Percentiles rank a stretch among this genome's conserved stretches.
Conservation (phyloP, 768 basidiomycete genomes). For the Termitomyces sp. region DNA sequence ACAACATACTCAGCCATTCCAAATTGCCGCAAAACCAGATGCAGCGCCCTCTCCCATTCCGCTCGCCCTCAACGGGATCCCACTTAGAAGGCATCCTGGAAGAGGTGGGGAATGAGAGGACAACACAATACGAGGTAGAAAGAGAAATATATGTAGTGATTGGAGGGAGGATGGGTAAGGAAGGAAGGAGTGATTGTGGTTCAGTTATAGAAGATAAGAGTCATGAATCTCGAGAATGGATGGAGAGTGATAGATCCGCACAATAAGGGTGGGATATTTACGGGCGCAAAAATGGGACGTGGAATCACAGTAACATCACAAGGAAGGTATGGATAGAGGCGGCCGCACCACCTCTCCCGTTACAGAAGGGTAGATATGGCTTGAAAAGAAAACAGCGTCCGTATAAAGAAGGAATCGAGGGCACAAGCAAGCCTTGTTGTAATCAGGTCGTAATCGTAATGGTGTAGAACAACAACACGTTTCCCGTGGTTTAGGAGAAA, state of each 20-base stretch:
- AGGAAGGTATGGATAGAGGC: slow-evolving; percentile 17
- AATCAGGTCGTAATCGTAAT: slow-evolving; percentile 15
- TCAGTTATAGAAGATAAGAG: slow-evolving; percentile 7
- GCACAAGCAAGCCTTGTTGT: slow-evolving; percentile 22
- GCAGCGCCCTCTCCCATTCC: slow-evolving; percentile 70
- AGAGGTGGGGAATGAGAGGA: slow-evolving; percentile 68
- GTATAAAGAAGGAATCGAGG: slow-evolving; percentile 40
- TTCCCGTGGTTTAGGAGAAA: slow-evolving; percentile 6
- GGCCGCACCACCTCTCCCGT: slow-evolving; percentile 10
- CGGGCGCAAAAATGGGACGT: slow-evolving; percentile 24
- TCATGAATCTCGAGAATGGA: slow-evolving; percentile 16
- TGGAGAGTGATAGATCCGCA: slow-evolving; percentile 9
- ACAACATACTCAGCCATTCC: slow-evolving; percentile 12
- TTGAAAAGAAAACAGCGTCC: slow-evolving; percentile 77
- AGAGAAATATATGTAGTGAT: slow-evolving; percentile 9
- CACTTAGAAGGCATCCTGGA: slow-evolving; percentile 20
- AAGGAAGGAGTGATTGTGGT: slow-evolving; percentile 12
- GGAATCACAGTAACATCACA: slow-evolving; percentile 15
- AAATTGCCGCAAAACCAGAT: slow-evolving; percentile 25
- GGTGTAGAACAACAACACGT: slow-evolving; percentile 20
- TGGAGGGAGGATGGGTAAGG: slow-evolving; percentile 11
- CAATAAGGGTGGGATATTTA: slow-evolving; percentile 15
- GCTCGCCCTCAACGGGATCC: slow-evolving; percentile 47
- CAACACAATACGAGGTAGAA: slow-evolving; percentile 36
- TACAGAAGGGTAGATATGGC: slow-evolving; percentile 15